A percentile compares a stretch with the other conserved stretches of the same genome.
Conservation (phyloP, 148 eudicot genomes). For the Drosera capensis region DNA sequence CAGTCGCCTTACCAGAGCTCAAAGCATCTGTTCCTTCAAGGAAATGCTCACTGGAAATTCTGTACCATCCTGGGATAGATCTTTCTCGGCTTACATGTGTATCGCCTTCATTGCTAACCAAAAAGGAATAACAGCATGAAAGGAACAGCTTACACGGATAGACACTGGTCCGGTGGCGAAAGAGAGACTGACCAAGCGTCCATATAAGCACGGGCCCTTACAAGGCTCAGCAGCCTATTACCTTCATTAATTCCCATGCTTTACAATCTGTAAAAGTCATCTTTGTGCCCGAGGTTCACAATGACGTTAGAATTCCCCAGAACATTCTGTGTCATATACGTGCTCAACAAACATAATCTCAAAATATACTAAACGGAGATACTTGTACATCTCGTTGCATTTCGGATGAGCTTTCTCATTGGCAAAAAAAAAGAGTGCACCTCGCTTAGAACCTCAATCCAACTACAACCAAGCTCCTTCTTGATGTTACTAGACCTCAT, state of each 20-base stretch:
- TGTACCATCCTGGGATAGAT: too few species aligned
- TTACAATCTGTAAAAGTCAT: not conserved
- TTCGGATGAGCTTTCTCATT: slow-evolving; percentile 72
- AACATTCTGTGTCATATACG: slow-evolving; percentile 8
- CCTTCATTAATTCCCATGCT: not conserved
- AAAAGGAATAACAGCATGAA: too few species aligned
- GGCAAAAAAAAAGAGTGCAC: slow-evolving; percentile 62
- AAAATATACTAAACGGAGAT: slow-evolving; percentile 31
- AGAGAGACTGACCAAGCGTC: too few species aligned
- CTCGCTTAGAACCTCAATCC: slow-evolving; percentile 74
- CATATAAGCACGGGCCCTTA: too few species aligned
- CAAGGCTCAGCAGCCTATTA: not conserved
- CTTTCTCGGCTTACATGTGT: too few species aligned
- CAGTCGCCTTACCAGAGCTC: too few species aligned
- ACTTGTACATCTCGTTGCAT: slow-evolving; percentile 40
- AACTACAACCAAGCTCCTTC: slow-evolving; percentile 93
- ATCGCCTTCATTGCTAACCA: too few species aligned
- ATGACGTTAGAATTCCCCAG: not conserved
- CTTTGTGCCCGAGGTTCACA: not conserved
- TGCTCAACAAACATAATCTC: slow-evolving; percentile 42
- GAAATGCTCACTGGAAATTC: too few species aligned
- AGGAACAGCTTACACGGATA: too few species aligned
- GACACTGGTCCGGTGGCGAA: too few species aligned
- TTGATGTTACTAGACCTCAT: slow-evolving; percentile 49
- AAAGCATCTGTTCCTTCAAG: too few species aligned